phyloP scores from a whole-genome alignment of 352 stramenopile species.

The Globisporangium camurandrum region DNA sequence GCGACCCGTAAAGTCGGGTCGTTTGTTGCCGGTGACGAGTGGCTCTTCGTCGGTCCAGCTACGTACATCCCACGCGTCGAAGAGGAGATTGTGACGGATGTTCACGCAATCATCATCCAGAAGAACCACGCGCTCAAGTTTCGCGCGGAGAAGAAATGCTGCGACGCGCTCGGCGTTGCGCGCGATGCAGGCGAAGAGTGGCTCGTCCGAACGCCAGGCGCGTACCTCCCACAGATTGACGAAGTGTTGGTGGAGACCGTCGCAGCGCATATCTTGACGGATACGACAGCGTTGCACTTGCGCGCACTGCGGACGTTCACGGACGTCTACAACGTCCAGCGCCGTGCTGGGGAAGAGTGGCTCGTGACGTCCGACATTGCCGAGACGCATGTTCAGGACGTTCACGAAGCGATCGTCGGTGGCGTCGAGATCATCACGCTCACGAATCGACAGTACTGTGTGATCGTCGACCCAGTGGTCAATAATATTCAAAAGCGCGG shows the following conservation, averaged over 20 bases:
- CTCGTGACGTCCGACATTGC: conserved; percentile 62
- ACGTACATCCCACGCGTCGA: conserved; percentile 75
- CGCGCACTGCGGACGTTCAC: conserved; percentile 62
- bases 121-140: conserved; percentile 82
- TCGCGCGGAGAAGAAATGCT: conserved; percentile 74
- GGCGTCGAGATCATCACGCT: conserved; percentile 54
- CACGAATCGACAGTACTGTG: conserved; percentile 76
- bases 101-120: conserved; percentile 61
- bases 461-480: conserved; percentile 69
- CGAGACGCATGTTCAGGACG: conserved; percentile 71
- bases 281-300: conserved; percentile 56
- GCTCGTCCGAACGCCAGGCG: conserved; percentile 62
- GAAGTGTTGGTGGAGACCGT: conserved; percentile 59
- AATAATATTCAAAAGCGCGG: conserved; percentile 58
- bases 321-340: conserved; percentile 61
- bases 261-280: conserved; percentile 54
- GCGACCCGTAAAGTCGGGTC: conserved; percentile 50
- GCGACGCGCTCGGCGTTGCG: conserved; percentile 45
- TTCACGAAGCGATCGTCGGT: conserved; percentile 65
- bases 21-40: conserved; percentile 60
- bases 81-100: conserved; percentile 46
- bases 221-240: conserved; percentile 73
- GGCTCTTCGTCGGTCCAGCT: conserved; percentile 62
- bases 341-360: conserved; percentile 75
- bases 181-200: conserved; percentile 72